phyloP scores from a whole-genome alignment of 1,139 yeast genomes.

The Blastobotrys arbuscula region DNA sequence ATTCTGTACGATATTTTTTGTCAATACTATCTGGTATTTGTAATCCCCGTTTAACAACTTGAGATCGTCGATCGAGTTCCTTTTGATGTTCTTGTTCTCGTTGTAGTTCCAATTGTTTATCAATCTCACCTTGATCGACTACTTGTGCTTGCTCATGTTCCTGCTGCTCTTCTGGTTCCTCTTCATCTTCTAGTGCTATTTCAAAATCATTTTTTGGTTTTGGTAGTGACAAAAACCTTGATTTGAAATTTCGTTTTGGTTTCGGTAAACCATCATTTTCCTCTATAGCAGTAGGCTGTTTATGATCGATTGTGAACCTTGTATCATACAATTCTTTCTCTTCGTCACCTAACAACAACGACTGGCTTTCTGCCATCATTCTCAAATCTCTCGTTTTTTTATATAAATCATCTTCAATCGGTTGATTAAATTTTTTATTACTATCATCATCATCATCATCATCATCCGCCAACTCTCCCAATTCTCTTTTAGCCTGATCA shows the following conservation, averaged over 20 bases:
- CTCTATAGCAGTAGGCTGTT: neutral
- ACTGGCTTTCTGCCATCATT: conserved; percentile 27
- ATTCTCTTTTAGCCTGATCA: conserved; percentile 33
- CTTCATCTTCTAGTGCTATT: conserved; percentile 36
- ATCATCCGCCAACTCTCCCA: conserved; percentile 18
- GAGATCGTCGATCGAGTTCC: conserved; percentile 40
- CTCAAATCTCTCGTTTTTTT: conserved; percentile 29
- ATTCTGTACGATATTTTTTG: neutral
- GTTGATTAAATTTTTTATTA: too few relatives aligned
- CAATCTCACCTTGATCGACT: conserved; percentile 38
- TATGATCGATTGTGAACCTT: neutral
- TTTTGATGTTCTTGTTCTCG: conserved; percentile 20
- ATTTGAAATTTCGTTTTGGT: neutral
- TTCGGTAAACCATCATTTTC: neutral
- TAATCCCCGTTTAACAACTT: conserved; percentile 46
- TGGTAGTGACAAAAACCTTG: conserved; percentile 38
- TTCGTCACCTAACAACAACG: conserved; percentile 30
- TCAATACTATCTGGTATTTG: conserved; percentile 39
- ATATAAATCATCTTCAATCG: conserved; percentile 23
- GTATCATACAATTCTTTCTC: conserved; percentile 7
- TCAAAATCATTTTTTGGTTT: conserved; percentile 57
- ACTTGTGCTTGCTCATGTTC: conserved; percentile 14
- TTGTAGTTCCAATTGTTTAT: conserved; percentile 25
- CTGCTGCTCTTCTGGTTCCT: conserved; percentile 21
- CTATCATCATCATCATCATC: conserved; percentile 3